Evolutionary conservation across 2,329 filamentous ascomycete genomes (phyloP), one percentile per base, ranked within the genome.

Genomic region (Cladobotryum protrusum): DNA sequence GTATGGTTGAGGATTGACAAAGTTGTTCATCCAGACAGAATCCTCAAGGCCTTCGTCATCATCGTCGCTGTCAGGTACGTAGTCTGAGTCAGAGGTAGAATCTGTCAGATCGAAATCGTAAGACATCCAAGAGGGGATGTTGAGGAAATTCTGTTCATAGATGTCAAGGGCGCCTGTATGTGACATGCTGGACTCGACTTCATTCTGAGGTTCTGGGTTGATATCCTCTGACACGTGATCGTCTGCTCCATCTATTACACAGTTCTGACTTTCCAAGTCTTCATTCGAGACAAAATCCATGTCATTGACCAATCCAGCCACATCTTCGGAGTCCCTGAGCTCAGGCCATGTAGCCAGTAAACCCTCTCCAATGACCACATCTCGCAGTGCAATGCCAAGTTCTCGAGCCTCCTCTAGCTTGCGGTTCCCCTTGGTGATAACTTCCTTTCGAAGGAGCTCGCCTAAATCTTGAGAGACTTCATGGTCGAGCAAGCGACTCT

Each of bases 291-390:
- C 6, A 29, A 29, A 8, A 29, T 29, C 24, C 24, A 29, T 29
- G 6, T 8, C 24, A 8, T 29, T 8, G 3, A 29, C 24, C 12
- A 36, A 39, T 18, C 36, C 36, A 3, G 42, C 49, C 5, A 47
- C 45, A 1, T 50, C 34, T 34, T 44, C 42, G n/a, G 8, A 8
- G 12, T 5, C 33, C 3, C 17, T 15, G 11, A 13, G 8, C 7
- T 35, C 50, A 3, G 42, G 37, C 66, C 64, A 68, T 3, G 57
- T 56, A 3, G 65, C 64, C 34, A 69, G 49, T 17, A 69, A 46
- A 12, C 54, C 53, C 4, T 52, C 18, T 6, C 63, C 60, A 15
- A 69, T 57, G 9, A 15, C 36, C 2, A 69, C 34, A 3, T 61
- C 46, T 1, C 47, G 17, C 1, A 65, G 34, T 0, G 29, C 5